A percentile compares a stretch with the other conserved stretches of the same genome.
Evolutionary conservation across 2,329 filamentous ascomycete genomes (phyloP).

Genomic region (Fusarium zealandicum): DNA sequence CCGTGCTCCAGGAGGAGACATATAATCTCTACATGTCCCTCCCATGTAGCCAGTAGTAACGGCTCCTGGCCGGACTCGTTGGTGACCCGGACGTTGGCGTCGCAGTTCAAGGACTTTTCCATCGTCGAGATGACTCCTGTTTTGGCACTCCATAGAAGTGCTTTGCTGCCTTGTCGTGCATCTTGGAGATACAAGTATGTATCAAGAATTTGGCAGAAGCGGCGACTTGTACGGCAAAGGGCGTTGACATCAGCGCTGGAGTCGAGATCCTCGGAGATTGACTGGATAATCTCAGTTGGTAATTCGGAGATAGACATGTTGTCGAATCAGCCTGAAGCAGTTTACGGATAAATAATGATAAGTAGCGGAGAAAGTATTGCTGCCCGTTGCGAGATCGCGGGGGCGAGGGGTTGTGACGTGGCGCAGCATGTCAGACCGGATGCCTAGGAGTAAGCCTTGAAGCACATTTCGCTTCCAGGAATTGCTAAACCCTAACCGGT

Average conservation of each 20-base stretch:
- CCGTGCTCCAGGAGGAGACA: neutral
- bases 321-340: no score
- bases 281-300: slow-evolving; percentile 8
- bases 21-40: neutral
- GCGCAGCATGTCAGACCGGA: no score
- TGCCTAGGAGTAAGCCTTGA: no score
- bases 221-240: neutral
- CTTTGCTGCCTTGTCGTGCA: neutral
- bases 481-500: no score
- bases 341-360: no score
- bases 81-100: neutral
- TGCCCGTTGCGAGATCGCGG: no score
- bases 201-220: neutral
- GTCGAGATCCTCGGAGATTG: neutral
- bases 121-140: neutral
- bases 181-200: neutral
- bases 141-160: slow-evolving; percentile 1
- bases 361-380: no score
- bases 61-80: neutral
- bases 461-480: no score
- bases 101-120: neutral
- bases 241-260: neutral
- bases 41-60: neutral
- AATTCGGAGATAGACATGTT: slow-evolving; percentile 4
- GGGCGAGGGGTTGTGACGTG: no score